Base-by-base conservation (phyloP, 2,329 filamentous ascomycete species). In the Pestalotiopsis sp. region DNA sequence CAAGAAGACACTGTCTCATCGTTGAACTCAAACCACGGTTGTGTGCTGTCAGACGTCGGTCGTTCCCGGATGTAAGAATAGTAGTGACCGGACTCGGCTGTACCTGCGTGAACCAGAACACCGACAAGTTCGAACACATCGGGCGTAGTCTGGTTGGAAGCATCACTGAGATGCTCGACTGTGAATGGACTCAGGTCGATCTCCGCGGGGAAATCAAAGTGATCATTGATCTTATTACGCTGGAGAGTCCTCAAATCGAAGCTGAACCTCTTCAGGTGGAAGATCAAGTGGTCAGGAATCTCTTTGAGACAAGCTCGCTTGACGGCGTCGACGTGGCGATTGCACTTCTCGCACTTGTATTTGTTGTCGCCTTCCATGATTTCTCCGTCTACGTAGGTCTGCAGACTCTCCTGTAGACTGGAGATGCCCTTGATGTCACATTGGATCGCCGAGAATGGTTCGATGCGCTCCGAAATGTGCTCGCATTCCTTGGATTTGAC, bases 361-460 rank as follows among this genome's bases (percentile, higher is more conserved):
- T 97, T 98, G 83, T 99, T 98, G 74, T 97, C 94, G 71, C 97
- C 96, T 83, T 97, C 94, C 92, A 99, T 94, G 44, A 96, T 90
- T 79, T 99, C 96, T 3, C 96, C 96, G 76, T 97, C 93, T 13
- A 98, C 94, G 77, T 97, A 98, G n/a, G 95, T 94, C 73, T 94
- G 90, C 14, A 99, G 84, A 75, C 96, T 98, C 72, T 98, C 94
- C 74, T 93, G 85, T 1, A 99, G 86, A 39, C 85, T 92, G 24
- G 84, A 85, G 80, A 98, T 98, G 64, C 95, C 95, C 78, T 97
- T 97, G 75, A 99, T 97, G 73, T 98, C 94, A 76, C 96, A 97
- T 73, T 97, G 94, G 66, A 99, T 94, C 4, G 95, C 94, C 14
- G 94, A 97, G 77, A 98, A 98, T 0, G 93, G 91, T 77, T 99